Evolutionary conservation across 2,329 filamentous ascomycete species (phyloP), one percentile per base, ranked within the genome.

Genomic region (Rachicladosporium sp.): DNA sequence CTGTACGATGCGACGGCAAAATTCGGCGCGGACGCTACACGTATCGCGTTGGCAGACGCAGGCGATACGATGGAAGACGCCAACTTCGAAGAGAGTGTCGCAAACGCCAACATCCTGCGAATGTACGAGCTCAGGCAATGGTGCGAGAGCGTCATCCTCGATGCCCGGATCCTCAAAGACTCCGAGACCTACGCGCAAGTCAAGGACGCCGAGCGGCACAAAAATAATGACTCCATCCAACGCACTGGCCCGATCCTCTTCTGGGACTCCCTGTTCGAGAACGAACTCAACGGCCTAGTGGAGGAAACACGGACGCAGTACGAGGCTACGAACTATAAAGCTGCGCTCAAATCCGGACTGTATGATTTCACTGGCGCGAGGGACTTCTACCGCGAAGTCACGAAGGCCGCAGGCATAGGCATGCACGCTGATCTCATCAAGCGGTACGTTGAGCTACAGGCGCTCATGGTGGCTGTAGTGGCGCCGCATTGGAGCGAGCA

Each of bases 81-180:
- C 53, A 98, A 98, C 69, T 93, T 98, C 49, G 91, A 95, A 56
- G 91, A 98, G 67, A 77, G 82, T 40, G 87, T 95, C 31, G 91
- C 91, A 31, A 91, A 96, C 64, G 84, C 80, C 59, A 88, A 80
- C 56, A 93, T 95, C 53, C 71, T 96, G 46, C 80, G 87, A 54
- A 74, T 96, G 38, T 88, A 78, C 55, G 80, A 76, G 56, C 70
- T 93, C 38, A 79, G 85, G 57, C 84, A 93, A 61, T 96, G 89
- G 89, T 88, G 84, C 46, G 86, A 96, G 63, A 85, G 94, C 56
- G 74, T 84, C 54, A 66, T 82, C 41, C 76, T 78, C 50, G 80
- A 89, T 43, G 63, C 64, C 4, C 55, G 62, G 29, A 47, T 66
- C 31, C 60, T 70, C 30, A 57, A 63, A 33, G 52, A 61, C n/a